Evolutionary conservation across 202 grass and related monocot genomes (phyloP), one percentile per base, ranked within the genome.

Genomic region (Setaria viridis): DNA sequence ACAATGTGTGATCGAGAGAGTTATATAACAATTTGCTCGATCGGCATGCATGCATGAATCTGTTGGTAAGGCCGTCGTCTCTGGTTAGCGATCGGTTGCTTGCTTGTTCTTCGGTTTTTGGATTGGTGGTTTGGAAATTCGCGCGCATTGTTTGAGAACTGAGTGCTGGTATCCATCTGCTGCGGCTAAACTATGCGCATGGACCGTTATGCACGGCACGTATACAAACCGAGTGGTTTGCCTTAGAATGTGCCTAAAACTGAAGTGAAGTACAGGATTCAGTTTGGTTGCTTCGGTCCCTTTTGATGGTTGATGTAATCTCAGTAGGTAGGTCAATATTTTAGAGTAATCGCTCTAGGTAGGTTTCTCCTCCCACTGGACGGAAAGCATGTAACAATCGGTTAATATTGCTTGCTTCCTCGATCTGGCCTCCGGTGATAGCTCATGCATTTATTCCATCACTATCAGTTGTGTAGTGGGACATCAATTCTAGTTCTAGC

Each of bases 81-180:
- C 11, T 34, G 43, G 66, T 42, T 30, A 14, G 25, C 9, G 57
- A 60, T 60, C 9, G n/a, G 21, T 30, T 57, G 65, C 41, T 90
- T 86, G 42, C 88, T 82, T 86, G 83, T 42, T 70, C 33, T 5
- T 32, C 4, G 73, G 83, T 67, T 86, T 83, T 87, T 29, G 2
- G 56, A 43, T 9, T 60, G 80, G 84, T 90, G 64, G 84, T 83
- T 90, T 54, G 32, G 84, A 90, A 90, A 79, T 45, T 15, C 33
- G 30, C 41, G 59, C 42, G n/a, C 57, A 32, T 64, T 20, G 4
- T 72, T 41, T 41, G 5, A 41, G 25, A 41, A 51, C 57, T 74
- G 45, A 11, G 11, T 56, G 63, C 41, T 56, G 72, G 72, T 82
- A 50, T 35, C 19, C 51, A 59, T 17, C 39, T 42, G 54, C 19